Percentiles rank a stretch among this genome's conserved stretches.
Conservation (phyloP, 208 protist genomes). For the Leptomonas seymouri region DNA sequence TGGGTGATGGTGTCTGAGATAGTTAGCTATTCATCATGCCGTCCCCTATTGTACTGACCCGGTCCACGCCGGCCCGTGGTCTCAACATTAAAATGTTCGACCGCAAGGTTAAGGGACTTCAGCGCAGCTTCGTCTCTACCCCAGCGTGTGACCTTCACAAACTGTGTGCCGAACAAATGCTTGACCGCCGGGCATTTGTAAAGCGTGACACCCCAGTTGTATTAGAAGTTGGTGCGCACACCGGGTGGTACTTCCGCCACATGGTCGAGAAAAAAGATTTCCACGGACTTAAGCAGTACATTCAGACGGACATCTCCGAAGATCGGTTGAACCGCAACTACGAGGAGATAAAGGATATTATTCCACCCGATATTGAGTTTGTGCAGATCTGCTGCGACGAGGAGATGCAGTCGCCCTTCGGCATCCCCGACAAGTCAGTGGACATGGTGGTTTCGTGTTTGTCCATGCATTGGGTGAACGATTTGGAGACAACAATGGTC, state of each 20-base stretch:
- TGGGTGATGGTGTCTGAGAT: too few species aligned
- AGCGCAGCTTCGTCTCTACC: conserved; percentile 67
- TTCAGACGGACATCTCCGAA: conserved; percentile 89
- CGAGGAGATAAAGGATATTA: conserved; percentile 78
- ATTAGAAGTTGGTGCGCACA: conserved; percentile 85
- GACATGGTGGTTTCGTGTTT: conserved; percentile 90
- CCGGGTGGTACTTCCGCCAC: conserved; percentile 87
- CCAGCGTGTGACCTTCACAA: conserved; percentile 84
- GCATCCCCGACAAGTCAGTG: conserved; percentile 81
- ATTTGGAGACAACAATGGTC: conserved; percentile 82
- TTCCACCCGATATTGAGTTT: conserved; percentile 85
- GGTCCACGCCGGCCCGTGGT: conserved; percentile 59
- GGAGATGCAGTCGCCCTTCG: conserved; percentile 74
- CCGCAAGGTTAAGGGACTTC: conserved; percentile 77
- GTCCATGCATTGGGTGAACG: conserved; percentile 93
- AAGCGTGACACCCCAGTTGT: conserved; percentile 87
- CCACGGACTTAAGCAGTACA: conserved; percentile 90
- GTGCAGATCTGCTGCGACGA: conserved; percentile 92
- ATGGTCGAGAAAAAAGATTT: conserved; percentile 85
- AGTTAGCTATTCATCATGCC: conserved; percentile 54
- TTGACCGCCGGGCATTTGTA: conserved; percentile 83
- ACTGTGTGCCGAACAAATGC: conserved; percentile 81
- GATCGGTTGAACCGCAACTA: conserved; percentile 87
- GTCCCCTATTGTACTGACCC: conserved; percentile 73
- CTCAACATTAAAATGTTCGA: conserved; percentile 82